Evolutionary conservation across 176 grass and related monocot species (phyloP), one percentile per base, ranked within the genome.

Genomic region (Cocos nucifera): DNA sequence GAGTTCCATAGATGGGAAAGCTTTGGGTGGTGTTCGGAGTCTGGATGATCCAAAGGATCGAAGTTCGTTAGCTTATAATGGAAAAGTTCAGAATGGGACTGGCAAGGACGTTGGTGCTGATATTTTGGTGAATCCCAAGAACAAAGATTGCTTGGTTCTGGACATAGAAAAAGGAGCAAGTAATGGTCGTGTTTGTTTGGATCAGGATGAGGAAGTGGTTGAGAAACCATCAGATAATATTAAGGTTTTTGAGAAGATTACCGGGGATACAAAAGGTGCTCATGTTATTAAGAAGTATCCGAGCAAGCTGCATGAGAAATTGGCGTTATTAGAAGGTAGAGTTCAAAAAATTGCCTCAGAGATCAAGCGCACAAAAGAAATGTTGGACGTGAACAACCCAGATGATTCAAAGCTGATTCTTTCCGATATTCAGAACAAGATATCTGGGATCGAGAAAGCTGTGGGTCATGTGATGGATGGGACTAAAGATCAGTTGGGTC

Each of bases 271-370:
- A 12, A 83, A 79, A 62, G 2, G 61, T 64, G 7, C 24, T 57
- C 65, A 28, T 17, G 15, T 58, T 61, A 58, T 65, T 30, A 82
- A 69, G 65, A 97, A 67, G 30, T 85, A 80, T 67, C 83, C 93
- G 23, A 97, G 93, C 69, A 88, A 76, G 67, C 72, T 97, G 60
- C 84, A 92, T 30, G 93, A 97, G 56, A 97, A 97, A 58, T 51
- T 91, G 19, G 87, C 93, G 19, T 65, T 79, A 0, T 23, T 92
- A 62, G 93, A 98, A 81, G 87, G 81, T 22, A 84, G 83, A 61
- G 93, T 98, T 73, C 93, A 88, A 76, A 92, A 88, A 73, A 98
- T 98, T 76, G 93, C 87, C 28, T 85, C 84, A 1, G 87, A 97
- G 44, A 97, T 97, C 69, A 91, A 91, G 66, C 75, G 83, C 52